A percentile compares a stretch with the other conserved stretches of the same genome.
These are phyloP conservation scores for Fusarium liriodendri DNA, from an alignment of 2,329 filamentous ascomycete genomes.

Conservation along the genomic window DNA sequence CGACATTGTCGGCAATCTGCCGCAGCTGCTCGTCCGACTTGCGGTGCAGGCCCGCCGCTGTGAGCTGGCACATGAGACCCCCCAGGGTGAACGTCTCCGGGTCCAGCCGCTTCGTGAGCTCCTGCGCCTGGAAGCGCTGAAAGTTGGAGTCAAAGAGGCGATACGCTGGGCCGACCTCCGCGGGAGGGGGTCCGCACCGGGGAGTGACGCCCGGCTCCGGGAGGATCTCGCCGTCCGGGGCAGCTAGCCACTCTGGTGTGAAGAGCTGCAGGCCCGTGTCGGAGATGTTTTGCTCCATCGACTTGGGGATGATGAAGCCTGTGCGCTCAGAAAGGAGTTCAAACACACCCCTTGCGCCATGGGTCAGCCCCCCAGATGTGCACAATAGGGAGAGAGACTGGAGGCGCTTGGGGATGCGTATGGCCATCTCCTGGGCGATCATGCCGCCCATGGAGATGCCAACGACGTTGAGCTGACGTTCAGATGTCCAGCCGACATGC, in stretches of 20 bases:
- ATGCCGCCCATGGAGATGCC: slow-evolving; percentile 91
- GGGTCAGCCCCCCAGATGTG: slow-evolving; percentile 67
- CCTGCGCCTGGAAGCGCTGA: slow-evolving; percentile 84
- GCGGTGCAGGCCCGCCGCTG: slow-evolving; percentile 83
- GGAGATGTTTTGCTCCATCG: slow-evolving; percentile 72
- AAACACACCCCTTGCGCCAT: slow-evolving; percentile 70
- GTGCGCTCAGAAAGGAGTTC: slow-evolving; percentile 72
- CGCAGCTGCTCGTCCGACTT: slow-evolving; percentile 69
- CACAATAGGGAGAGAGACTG: slow-evolving; percentile 69
- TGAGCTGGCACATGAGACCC: slow-evolving; percentile 81
- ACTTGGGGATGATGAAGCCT: slow-evolving; percentile 74
- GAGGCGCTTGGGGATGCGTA: slow-evolving; percentile 63
- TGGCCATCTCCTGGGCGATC: slow-evolving; percentile 86
- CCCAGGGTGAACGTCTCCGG: slow-evolving; percentile 68
- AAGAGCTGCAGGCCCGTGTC: slow-evolving; percentile 77
- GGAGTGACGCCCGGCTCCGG: slow-evolving; percentile 58
- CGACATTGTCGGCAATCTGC: slow-evolving; percentile 74
- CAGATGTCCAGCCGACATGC: slow-evolving; percentile 74
- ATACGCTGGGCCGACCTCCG: slow-evolving; percentile 52
- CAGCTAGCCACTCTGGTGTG: slow-evolving; percentile 68
- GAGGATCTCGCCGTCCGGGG: slow-evolving; percentile 68
- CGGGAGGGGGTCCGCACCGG: slow-evolving; percentile 48
- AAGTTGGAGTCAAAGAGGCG: slow-evolving; percentile 77
- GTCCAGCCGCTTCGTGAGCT: slow-evolving; percentile 77
- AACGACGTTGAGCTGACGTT: slow-evolving; percentile 70